Evolutionary conservation across 1,139 yeast species (phyloP).

Genomic region (Suhomyces bolitotheri): DNA sequence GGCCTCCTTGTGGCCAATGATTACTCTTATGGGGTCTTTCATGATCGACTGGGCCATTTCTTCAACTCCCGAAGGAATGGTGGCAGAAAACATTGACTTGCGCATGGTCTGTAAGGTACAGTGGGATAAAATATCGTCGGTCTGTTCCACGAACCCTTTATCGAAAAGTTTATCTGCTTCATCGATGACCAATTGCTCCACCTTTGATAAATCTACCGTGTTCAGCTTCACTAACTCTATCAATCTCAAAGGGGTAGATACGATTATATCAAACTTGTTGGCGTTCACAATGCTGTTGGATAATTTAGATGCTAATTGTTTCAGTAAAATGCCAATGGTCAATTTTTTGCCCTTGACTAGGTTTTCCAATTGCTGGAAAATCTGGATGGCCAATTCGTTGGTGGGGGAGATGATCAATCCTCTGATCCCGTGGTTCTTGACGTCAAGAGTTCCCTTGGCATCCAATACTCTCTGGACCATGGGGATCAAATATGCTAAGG

Average conservation of each 20-base stretch:
- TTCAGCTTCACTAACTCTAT: constrained; percentile 73
- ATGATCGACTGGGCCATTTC: constrained; percentile 83
- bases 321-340: constrained; percentile 68
- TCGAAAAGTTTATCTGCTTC: constrained; percentile 96
- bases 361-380: constrained; percentile 65
- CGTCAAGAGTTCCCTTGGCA: constrained; percentile 21
- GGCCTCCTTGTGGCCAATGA: constrained; percentile 93
- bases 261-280: constrained; percentile 73
- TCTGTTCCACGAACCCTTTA: constrained; percentile 86
- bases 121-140: constrained; percentile 76
- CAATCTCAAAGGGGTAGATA: constrained; percentile 85
- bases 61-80: constrained; percentile 92
- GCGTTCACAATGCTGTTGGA: constrained; percentile 55
- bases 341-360: constrained; percentile 57
- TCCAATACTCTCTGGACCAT: constrained; percentile 57
- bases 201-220: constrained; percentile 56
- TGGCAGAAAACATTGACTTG: constrained; percentile 89
- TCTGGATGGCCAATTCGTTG: constrained; percentile 82
- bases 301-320: constrained; percentile 72
- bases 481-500: constrained; percentile 85
- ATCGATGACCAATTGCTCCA: constrained; percentile 79
- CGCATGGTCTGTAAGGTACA: constrained; percentile 57
- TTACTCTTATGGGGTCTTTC: constrained; percentile 80
- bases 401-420: constrained; percentile 91
- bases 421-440: constrained; percentile 52